These are phyloP conservation scores for Neonectria neomacrospora DNA, from an alignment of 2,329 filamentous ascomycete genomes.

Conservation along the genomic window DNA sequence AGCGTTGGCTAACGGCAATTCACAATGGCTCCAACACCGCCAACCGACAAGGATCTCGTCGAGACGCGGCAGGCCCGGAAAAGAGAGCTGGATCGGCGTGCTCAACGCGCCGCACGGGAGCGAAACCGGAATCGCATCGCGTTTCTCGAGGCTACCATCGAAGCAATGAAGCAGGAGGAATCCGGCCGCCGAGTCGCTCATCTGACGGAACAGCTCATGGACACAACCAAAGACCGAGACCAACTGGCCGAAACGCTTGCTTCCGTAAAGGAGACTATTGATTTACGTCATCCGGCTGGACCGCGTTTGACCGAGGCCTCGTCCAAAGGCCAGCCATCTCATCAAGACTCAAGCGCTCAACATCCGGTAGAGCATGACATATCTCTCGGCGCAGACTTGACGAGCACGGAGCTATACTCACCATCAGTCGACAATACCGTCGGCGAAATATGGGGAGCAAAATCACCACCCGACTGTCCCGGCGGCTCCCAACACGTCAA, in stretches of 20 bases:
- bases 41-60: not conserved
- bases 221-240: slow-evolving; percentile 2
- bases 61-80: slow-evolving; percentile 6
- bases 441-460: not conserved
- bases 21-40: not conserved
- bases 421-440: not conserved
- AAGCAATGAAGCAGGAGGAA: slow-evolving; percentile 1
- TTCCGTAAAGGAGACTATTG: not conserved
- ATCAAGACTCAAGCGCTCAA: not conserved
- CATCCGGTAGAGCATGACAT: not conserved
- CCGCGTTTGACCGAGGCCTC: not conserved
- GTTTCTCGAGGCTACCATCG: slow-evolving; percentile 11
- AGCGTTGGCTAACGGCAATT: not conserved
- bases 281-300: not conserved
- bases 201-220: not conserved
- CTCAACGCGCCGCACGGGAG: slow-evolving; percentile 11
- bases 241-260: not conserved
- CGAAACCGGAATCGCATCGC: slow-evolving; percentile 17
- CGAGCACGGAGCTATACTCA: not conserved
- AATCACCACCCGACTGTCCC: not conserved
- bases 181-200: not conserved
- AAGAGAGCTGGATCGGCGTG: slow-evolving; percentile 14
- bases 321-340: not conserved
- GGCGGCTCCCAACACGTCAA: not conserved
- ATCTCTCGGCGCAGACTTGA: not conserved